A percentile compares a stretch with the other conserved stretches of the same genome.
phyloP scores from a whole-genome alignment of 257 asterid species.

The Solanum paucissectum region DNA sequence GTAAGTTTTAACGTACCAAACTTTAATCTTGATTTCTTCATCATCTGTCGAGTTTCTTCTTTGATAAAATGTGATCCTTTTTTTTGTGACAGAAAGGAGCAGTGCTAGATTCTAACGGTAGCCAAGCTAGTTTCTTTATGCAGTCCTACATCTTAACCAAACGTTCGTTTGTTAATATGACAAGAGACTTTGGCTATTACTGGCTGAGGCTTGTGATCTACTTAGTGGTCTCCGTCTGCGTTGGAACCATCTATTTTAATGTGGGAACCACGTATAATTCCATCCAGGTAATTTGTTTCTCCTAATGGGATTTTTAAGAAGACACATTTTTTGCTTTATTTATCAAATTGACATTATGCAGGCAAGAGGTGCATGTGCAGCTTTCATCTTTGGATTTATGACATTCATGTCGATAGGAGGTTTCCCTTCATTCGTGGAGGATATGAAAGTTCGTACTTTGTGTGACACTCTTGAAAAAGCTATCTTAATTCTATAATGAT shows the following conservation, averaged over 20 bases:
- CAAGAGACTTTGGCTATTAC: constrained; percentile 95
- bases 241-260: constrained; percentile 73
- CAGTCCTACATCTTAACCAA: constrained; percentile 73
- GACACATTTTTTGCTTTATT: not conserved
- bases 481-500: not conserved
- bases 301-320: not conserved
- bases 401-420: constrained; percentile 99
- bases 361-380: constrained; percentile 96
- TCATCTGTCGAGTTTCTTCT: not conserved
- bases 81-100: constrained; percentile 69
- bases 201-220: constrained; percentile 90
- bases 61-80: not conserved
- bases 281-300: constrained; percentile 45
- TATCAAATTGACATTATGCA: constrained; percentile 12
- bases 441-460: constrained; percentile 56
- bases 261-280: constrained; percentile 84
- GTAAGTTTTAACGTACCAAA: constrained; percentile 30
- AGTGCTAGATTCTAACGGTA: constrained; percentile 85
- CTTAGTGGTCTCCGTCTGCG: constrained; percentile 77
- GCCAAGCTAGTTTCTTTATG: constrained; percentile 91
- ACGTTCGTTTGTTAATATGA: constrained; percentile 83
- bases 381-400: constrained; percentile 87
- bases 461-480: not conserved
- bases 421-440: constrained; percentile 95
- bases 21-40: not conserved